phyloP scores from a whole-genome alignment of 805 yeast genomes.

The Komagataella populi region DNA sequence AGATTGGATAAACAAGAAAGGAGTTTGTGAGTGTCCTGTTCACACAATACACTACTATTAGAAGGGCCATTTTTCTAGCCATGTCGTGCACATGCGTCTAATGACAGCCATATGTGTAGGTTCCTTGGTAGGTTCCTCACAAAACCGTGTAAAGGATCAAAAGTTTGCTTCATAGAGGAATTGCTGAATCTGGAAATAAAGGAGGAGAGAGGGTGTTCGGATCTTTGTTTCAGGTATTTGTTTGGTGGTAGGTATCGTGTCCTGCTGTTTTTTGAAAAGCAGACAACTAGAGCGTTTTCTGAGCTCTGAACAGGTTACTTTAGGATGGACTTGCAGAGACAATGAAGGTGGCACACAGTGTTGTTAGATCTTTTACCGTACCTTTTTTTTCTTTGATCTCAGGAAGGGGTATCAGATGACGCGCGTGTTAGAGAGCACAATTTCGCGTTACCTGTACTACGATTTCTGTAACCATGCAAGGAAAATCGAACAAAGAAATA shows the following conservation, averaged over 20 bases:
- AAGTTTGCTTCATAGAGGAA: background rate
- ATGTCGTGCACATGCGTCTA: background rate
- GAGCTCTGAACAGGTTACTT: background rate
- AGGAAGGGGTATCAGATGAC: background rate
- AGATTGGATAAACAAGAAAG: constrained; percentile 81
- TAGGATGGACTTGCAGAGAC: background rate
- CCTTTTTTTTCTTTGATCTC: background rate
- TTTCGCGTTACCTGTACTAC: background rate
- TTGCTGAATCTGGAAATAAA: background rate
- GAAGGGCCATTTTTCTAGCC: background rate
- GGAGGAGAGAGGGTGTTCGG: background rate
- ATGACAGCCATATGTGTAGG: background rate
- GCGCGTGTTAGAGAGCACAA: background rate
- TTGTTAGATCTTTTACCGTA: background rate
- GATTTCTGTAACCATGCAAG: background rate
- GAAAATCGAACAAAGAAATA: background rate
- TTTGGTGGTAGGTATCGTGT: background rate
- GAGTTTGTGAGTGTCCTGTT: constrained; percentile 79
- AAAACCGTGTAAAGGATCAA: background rate
- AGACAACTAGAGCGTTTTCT: background rate
- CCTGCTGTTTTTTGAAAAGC: background rate
- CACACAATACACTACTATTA: constrained; percentile 33
- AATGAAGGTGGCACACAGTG: background rate
- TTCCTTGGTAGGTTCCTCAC: background rate
- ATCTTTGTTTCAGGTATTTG: background rate